Evolutionary conservation across 2,329 filamentous ascomycete genomes (phyloP), one percentile per base, ranked within the genome.

Genomic region (Byssothecium circinans): DNA sequence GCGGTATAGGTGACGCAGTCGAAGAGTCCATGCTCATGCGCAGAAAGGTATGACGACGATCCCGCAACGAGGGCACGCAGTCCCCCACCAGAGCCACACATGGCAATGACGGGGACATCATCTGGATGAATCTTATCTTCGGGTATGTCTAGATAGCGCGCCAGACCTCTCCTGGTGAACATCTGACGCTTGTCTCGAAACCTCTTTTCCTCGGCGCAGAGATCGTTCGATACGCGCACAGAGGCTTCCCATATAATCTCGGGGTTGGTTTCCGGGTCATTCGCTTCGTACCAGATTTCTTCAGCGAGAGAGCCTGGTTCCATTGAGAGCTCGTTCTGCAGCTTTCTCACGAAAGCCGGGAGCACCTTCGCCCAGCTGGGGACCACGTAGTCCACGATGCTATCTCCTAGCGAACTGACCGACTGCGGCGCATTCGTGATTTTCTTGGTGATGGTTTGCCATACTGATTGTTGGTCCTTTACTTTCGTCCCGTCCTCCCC

Each of bases 1-100:
- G 92, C 90, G 0, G 91, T 95, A 64, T 99, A 99, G 1, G 91
- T 97, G 10, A 89, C 81, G 67, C 94, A 97, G 71, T 96, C 91
- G 67, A 96, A 95, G 0, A 99, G 76, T 0, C 94, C 94, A 47
- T 88, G 87, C 67, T 96, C 88, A 50, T 90, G 84, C 0, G 90
- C 81, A 2, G 91, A 91, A 8, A 94, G 77, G 52, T 95, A 86
- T 0, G 91, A 96, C 0, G 92, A 91, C 0, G 91, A 86, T 3
- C 92, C 91, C 2, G 94, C 91, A 15, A 97, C 89, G 30, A 99
- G 80, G 1, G 94, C 94, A 41, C 94, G 81, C 38, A 99, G 73
- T 0, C 94, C 94, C 47, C 94, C 94, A 8, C 94, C 94, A 2
- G 92, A 97, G 8, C 91, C 91, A 60, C 92, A 96, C 76, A 97